These are phyloP conservation scores for Fusarium sp. DNA, from an alignment of 2,329 filamentous ascomycete species.

Conservation along the genomic window DNA sequence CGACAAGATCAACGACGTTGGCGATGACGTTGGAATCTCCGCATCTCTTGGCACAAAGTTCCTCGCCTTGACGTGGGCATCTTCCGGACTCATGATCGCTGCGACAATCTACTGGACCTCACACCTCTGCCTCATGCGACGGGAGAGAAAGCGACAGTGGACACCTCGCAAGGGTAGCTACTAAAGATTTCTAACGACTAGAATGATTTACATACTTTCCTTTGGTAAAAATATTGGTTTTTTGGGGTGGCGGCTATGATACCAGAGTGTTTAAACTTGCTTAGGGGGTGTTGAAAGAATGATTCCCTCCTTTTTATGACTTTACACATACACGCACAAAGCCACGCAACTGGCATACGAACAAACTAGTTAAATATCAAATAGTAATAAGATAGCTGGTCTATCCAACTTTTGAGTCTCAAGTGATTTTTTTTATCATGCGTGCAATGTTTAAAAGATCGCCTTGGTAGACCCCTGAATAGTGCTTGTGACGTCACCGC, in stretches of 20 bases:
- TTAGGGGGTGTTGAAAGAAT: slow-evolving; percentile 12
- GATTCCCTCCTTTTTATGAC: background rate
- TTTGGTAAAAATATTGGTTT: slow-evolving; percentile 3
- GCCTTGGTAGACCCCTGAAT: background rate
- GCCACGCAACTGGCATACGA: slow-evolving; percentile 7
- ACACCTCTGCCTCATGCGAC: slow-evolving; percentile 45
- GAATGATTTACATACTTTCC: slow-evolving; percentile 24
- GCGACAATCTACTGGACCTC: slow-evolving; percentile 53
- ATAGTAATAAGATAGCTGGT: slow-evolving; percentile 38
- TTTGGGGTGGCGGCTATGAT: slow-evolving; percentile 26
- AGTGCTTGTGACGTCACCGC: slow-evolving; percentile 21
- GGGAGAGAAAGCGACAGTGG: slow-evolving; percentile 42
- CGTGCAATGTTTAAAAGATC: background rate
- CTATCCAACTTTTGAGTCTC: slow-evolving; percentile 12
- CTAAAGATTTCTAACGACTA: slow-evolving; percentile 25
- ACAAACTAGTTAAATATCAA: slow-evolving; percentile 10
- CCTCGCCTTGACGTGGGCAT: slow-evolving; percentile 56
- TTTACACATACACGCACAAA: slow-evolving; percentile 1
- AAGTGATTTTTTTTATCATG: background rate
- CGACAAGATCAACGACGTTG: slow-evolving; percentile 53
- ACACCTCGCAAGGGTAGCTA: slow-evolving; percentile 44
- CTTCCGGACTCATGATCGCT: slow-evolving; percentile 55
- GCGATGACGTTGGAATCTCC: slow-evolving; percentile 55
- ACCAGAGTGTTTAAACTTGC: slow-evolving; percentile 28
- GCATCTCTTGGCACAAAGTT: slow-evolving; percentile 56